Conservation (phyloP, 805 yeast genomes). For the Saturnispora mendoncae region DNA sequence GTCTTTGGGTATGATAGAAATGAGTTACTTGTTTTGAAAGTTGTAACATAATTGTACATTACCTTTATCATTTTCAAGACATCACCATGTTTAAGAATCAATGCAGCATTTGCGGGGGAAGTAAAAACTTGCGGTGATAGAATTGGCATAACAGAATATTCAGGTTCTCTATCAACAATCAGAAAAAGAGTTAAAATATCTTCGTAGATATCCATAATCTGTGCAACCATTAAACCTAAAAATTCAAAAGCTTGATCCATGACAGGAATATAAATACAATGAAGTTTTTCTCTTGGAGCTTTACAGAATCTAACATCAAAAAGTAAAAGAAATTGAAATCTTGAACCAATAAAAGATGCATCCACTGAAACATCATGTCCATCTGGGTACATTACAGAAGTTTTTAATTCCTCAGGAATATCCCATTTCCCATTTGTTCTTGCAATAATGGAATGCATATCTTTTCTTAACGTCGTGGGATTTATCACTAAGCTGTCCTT, state of each 20-base stretch:
- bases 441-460: conserved; percentile 21
- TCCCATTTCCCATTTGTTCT: conserved; percentile 35
- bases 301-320: conserved; percentile 72
- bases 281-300: conserved; percentile 44
- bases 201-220: conserved; percentile 80
- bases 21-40: conserved; percentile 30
- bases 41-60: conserved; percentile 54
- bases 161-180: conserved; percentile 80
- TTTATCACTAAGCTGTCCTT: conserved; percentile 24
- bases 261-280: conserved; percentile 56
- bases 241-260: conserved; percentile 51
- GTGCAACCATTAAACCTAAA: conserved; percentile 56
- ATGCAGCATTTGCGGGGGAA: conserved; percentile 69
- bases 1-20: conserved; percentile 32
- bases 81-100: conserved; percentile 56
- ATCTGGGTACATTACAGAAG: conserved; percentile 40
- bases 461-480: conserved; percentile 15
- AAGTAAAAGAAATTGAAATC: conserved; percentile 51
- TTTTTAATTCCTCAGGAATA: conserved; percentile 33
- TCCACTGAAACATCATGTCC: background rate
- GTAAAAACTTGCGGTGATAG: conserved; percentile 84
- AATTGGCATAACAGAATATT: conserved; percentile 61
- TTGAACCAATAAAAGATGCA: conserved; percentile 32
- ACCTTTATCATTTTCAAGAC: conserved; percentile 52
- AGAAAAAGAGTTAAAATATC: conserved; percentile 61